Base-by-base conservation (phyloP, 306 rosid genomes). In the Hylodesmum podocarpum region DNA sequence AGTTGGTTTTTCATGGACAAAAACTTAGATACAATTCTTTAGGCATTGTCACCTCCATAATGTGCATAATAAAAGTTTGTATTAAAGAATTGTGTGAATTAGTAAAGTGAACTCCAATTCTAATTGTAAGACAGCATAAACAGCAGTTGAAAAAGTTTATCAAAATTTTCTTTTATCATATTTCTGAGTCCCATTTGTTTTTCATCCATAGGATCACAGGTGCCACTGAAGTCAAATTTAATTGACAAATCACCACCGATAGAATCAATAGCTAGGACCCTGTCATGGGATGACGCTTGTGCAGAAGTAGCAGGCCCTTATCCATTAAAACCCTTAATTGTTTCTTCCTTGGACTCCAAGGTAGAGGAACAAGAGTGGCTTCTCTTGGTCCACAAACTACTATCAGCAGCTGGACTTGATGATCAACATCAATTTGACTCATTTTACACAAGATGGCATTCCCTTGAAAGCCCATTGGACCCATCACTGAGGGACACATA, bases 161-260 rank as follows among this genome's bases (percentile, higher is more conserved):
- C n/a, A n/a, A n/a, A n/a, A n/a, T n/a, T n/a, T n/a, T n/a, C n/a
- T n/a, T 25, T 27, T 19, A 44, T 46, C 31, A 12, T 53, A 33
- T 37, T 37, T 4, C 54, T 51, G n/a, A 78, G 10, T 76, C 46
- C 36, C 67, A 40, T 29, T 74, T 54, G 25, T 66, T 55, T 7
- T 49, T 3, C 44, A 40, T 59, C 44, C 68, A 79, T 86, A 90
- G 99, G 91, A 78, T 77, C 83, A 66, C 37, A 6, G 19, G 63
- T 39, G 25, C 46, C 75, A 3, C 59, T 76, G 0, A 96, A 80
- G 88, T 91, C 90, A 47, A 96, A 89, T 77, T 91, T 92, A 79
- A 92, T 96, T 55, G 99, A 92, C 92, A 95, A 95, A 78, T 92
- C 99, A 49, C 99, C 97, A 40, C 99, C 85, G 29, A 95, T 96